A percentile compares a stretch with the other conserved stretches of the same genome.
These are phyloP conservation scores for Apodospora peruviana DNA, from an alignment of 495 filamentous ascomycete species.

Conservation along the genomic window DNA sequence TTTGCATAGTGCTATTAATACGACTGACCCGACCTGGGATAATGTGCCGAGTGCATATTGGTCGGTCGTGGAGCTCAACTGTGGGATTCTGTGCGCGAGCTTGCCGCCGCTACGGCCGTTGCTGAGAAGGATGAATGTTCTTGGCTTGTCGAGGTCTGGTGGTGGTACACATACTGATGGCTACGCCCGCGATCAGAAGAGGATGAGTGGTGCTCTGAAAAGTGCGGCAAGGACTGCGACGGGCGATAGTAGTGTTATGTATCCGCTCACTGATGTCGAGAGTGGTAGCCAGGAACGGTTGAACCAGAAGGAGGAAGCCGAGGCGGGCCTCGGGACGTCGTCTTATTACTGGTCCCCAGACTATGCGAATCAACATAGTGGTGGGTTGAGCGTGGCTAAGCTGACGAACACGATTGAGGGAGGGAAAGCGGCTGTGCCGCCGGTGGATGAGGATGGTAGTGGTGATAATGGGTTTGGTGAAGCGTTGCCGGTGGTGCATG, in stretches of 20 bases:
- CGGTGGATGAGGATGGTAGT: not conserved
- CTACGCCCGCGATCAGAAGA: too few relatives aligned
- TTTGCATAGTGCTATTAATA: conserved; percentile 7
- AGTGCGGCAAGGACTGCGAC: too few relatives aligned
- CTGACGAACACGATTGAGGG: not conserved
- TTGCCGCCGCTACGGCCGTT: conserved; percentile 22
- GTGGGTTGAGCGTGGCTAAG: not conserved
- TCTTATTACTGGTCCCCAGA: not conserved
- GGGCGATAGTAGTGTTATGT: too few relatives aligned
- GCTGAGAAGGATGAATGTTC: too few relatives aligned
- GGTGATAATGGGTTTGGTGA: not conserved
- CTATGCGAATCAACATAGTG: not conserved
- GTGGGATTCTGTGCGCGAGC: conserved; percentile 25
- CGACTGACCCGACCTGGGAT: conserved; percentile 19
- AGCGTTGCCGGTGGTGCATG: not conserved
- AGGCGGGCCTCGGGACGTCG: not conserved
- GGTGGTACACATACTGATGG: too few relatives aligned
- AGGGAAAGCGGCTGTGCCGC: not conserved
- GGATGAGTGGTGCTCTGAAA: too few relatives aligned
- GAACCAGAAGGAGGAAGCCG: too few relatives aligned
- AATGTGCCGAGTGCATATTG: conserved; percentile 16
- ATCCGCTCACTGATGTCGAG: too few relatives aligned
- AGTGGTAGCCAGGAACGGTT: too few relatives aligned
- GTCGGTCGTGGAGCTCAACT: conserved; percentile 28
- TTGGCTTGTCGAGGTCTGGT: too few relatives aligned